Evolutionary conservation across 2,329 filamentous ascomycete genomes (phyloP).

Genomic region (Emergomyces orientalis): DNA sequence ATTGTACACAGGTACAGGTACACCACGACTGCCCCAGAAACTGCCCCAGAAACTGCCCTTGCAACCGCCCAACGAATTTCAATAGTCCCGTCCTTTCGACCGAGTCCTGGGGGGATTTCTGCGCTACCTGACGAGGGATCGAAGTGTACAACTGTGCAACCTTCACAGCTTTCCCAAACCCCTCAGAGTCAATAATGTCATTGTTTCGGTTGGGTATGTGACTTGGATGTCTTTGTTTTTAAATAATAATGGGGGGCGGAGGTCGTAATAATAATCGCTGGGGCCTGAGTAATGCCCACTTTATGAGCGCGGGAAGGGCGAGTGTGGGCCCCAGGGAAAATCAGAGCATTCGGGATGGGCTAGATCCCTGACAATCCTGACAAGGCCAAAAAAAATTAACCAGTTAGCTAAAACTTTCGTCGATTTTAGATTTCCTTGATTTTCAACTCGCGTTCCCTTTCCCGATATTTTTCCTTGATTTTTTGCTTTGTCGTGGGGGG

Average conservation of each 20-base stretch:
- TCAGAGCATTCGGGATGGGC: background rate
- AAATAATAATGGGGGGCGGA: too few relatives aligned
- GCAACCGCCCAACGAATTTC: too few relatives aligned
- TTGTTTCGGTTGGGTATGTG: background rate
- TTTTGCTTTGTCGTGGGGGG: background rate
- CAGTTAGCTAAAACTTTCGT: background rate
- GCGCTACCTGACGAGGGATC: too few relatives aligned
- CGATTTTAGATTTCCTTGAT: constrained; percentile 5
- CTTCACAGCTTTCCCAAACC: background rate
- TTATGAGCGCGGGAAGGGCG: background rate
- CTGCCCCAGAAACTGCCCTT: background rate
- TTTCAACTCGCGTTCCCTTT: too few relatives aligned
- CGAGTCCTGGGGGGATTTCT: too few relatives aligned
- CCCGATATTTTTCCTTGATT: background rate
- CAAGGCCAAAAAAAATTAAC: background rate
- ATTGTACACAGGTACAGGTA: constrained; percentile 1
- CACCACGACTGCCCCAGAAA: background rate
- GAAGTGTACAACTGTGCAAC: background rate
- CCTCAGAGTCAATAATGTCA: constrained; percentile 4
- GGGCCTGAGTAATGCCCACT: background rate
- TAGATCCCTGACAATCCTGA: background rate
- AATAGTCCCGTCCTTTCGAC: background rate
- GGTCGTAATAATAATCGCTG: background rate
- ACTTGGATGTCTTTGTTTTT: background rate
- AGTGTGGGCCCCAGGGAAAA: background rate